Evolutionary conservation across 2,329 filamentous ascomycete genomes (phyloP), one percentile per base, ranked within the genome.

Genomic region (Penicillium expansum): DNA sequence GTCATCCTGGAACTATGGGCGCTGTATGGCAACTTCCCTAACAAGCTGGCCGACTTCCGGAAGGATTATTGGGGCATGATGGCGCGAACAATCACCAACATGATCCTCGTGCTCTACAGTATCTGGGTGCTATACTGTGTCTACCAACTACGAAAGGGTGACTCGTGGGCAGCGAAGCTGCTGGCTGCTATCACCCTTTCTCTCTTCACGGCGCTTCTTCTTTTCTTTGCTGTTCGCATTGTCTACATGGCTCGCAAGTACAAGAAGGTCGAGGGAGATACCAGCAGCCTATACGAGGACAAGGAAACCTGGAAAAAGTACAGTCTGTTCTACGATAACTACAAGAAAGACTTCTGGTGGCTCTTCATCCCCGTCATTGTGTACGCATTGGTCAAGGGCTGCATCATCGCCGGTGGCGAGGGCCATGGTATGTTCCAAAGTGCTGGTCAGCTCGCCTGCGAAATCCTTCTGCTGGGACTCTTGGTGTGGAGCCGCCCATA

Each of bases 281-380:
- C 83, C 0, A 80, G 82, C 16, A 84, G 80, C 13, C 82, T 99
- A 9, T 97, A 92, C 74, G 90, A 97, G 58, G 83, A 97, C 77
- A 95, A 94, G 80, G 84, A 89, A 57, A 87, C 88, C 39, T 97
- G 94, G 92, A 83, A 91, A 73, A 96, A 94, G 79, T 99, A 99
- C 82, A 94, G 90, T 68, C 82, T 97, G 60, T 97, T 99, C 78
- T 99, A 99, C 79, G 94, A 97, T 69, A 88, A 88, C 66, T 97
- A 96, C 82, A 92, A 91, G 79, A 91, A 90, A 75, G 86, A 87
- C 66, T 96, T 93, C 79, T 99, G 94, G 94, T 97, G 93, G 93
- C 77, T 97, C 24, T 97, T 99, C 71, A 83, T 97, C 14, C 94
- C 94, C 0, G 81, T 84, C 59, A 96, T 97, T 69, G 59, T 92